Base-by-base conservation (phyloP, 2,329 filamentous ascomycete species). In the Ceratocystis cacaofunesta region DNA sequence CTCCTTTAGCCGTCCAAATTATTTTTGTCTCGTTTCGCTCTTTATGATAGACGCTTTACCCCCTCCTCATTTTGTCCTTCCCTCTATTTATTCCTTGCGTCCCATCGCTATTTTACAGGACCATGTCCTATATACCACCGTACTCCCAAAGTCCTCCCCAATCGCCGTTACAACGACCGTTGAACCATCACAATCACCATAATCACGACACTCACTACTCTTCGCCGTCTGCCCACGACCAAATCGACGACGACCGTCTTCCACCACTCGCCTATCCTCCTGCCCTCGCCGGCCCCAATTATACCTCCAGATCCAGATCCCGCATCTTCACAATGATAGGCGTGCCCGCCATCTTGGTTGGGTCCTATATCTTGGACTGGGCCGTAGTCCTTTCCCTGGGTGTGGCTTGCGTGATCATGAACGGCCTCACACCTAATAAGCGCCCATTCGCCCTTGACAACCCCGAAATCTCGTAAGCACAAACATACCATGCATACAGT, bases 341-440 rank as follows among this genome's bases (percentile, higher is more conserved):
- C 15, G 19, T 66, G n/a, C 62, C 64, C 2, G 61, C 67, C 17
- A 70, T 72, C 28, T 70, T 78, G 52, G 68, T 88, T 60, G 71
- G 83, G n/a, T 88, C 86, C 25, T 92, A 92, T 72, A 74, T 87
- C 63, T 75, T 89, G 66, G 89, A 92, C 76, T 92, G 89, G 89
- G 73, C 89, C 22, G 76, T 88, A 61, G 82, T 89, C 68, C 74
- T 88, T 58, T 78, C 74, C 61, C 80, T 85, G 43, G 84, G 79
- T 30, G 80, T 77, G 17, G 76, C 85, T 30, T 85, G 82, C 65
- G 81, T 76, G 63, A 79, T 78, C n/a, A 80, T 89, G 70, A 82
- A 81, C 63, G 77, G 74, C 62, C 76, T 86, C 64, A 76, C 79
- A 19, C 87, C 88, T 2, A 87, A 85, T 71, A 83, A 85, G 70